Base-by-base conservation (phyloP, 2,329 filamentous ascomycete genomes). In the Reticulascus tulasneorum region DNA sequence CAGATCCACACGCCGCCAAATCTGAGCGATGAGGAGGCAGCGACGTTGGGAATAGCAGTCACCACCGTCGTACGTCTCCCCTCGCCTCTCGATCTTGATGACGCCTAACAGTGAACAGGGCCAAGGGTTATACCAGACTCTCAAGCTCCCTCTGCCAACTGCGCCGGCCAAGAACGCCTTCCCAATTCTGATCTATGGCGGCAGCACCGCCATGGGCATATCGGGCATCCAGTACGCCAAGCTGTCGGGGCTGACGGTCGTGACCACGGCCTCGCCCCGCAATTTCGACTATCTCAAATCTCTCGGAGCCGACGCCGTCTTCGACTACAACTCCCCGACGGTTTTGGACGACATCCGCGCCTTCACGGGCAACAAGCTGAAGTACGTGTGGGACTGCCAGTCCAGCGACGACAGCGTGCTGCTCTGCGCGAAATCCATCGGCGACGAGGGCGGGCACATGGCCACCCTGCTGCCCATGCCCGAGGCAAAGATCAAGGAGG, bases 151-250 rank as follows among this genome's bases (percentile, higher is more conserved):
- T 1, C 55, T 75, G 7, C 77, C 77, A 5, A 58, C 46, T 25
- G 33, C 52, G 9, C 61, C 67, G n/a, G 33, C 52, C 23, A 56
- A 54, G 21, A 54, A 59, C 15, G 51, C 60, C 31, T 51, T 60
- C 40, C 54, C 63, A 3, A 49, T 71, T 37, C 52, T 66, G 27
- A 60, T 63, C 41, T 65, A 67, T 31, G 65, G 61, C 29, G 62
- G 59, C n/a, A 70, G 70, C 51, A 75, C 66, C 22, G 72, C 71
- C 16, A 74, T 72, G n/a, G 67, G 66, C 60, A 71, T 73, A 46
- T 71, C 70, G 47, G 59, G 53, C 7, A 59, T 64, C 38, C 59
- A 63, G 38, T 59, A 48, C 45, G 59, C 58, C 21, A 60, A 58
- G 44, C 44, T 51, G n/a, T 63, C 61, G 4, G 61, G 60, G 4